phyloP scores from a whole-genome alignment of 179 eudicot species.

The Gypsophila paniculata region DNA sequence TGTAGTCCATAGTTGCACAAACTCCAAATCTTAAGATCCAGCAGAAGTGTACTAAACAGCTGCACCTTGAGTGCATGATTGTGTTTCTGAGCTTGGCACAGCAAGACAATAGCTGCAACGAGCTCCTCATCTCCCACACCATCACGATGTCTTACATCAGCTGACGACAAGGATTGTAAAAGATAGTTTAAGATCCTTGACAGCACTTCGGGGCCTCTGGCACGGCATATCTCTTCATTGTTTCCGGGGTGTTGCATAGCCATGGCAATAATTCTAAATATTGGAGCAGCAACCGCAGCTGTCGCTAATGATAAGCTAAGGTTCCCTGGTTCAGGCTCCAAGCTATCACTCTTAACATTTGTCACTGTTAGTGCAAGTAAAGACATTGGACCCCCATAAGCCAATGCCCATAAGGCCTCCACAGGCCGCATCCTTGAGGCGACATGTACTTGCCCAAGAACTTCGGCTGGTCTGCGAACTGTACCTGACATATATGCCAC shows the following conservation, averaged over 20 bases:
- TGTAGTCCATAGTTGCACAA: constrained; percentile 93
- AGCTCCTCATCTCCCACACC: constrained; percentile 91
- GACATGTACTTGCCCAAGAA: constrained; percentile 96
- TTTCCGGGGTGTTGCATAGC: constrained; percentile 88
- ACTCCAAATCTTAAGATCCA: constrained; percentile 92
- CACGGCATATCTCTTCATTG: constrained; percentile 75
- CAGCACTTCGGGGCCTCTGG: constrained; percentile 81
- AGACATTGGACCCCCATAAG: constrained; percentile 94
- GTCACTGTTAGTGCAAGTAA: constrained; percentile 82
- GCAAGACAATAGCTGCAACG: constrained; percentile 82
- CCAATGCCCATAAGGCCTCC: constrained; percentile 95
- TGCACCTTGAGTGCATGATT: constrained; percentile 85
- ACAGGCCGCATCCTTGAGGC: constrained; percentile 86
- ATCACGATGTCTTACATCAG: constrained; percentile 53
- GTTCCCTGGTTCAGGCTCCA: constrained; percentile 73
- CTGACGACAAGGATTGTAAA: constrained; percentile 65
- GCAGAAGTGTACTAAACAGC: constrained; percentile 79
- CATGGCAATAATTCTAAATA: constrained; percentile 83
- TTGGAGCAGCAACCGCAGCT: constrained; percentile 87
- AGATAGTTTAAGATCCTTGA: constrained; percentile 80
- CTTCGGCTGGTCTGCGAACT: constrained; percentile 92
- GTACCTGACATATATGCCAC: constrained; percentile 46
- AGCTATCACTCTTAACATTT: constrained; percentile 58
- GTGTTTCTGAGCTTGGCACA: constrained; percentile 87
- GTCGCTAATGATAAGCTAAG: constrained; percentile 57